These are phyloP conservation scores for Neurospora sp. DNA, from an alignment of 495 filamentous ascomycete genomes.

Conservation along the genomic window DNA sequence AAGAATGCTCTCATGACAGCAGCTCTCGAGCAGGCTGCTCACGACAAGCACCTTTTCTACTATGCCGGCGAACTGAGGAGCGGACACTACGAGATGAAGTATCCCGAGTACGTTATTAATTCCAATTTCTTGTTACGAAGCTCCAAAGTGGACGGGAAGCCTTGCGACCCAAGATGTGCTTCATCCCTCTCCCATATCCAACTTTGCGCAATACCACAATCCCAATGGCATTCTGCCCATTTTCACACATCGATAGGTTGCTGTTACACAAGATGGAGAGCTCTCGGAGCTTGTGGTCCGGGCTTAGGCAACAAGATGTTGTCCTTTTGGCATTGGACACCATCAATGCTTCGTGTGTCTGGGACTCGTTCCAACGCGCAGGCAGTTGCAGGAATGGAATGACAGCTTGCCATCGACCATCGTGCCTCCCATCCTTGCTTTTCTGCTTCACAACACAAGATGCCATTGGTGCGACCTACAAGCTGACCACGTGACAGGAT, in stretches of 20 bases:
- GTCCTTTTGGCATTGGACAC: not conserved
- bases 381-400: not conserved
- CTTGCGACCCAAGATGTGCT: not conserved
- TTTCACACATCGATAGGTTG: not conserved
- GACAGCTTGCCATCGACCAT: not conserved
- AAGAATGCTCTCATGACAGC: constrained; percentile 32
- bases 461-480: constrained; percentile 6
- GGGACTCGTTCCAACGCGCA: not conserved
- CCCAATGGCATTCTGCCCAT: not conserved
- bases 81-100: constrained; percentile 31
- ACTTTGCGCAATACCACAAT: not conserved
- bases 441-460: not conserved
- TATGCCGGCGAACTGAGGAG: constrained; percentile 15
- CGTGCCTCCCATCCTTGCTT: not conserved
- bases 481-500: constrained; percentile 29
- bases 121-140: not conserved
- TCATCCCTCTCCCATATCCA: not conserved
- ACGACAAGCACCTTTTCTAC: constrained; percentile 36
- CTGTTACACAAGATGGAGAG: not conserved
- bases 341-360: not conserved
- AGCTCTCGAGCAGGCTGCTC: constrained; percentile 35
- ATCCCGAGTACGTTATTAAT: constrained; percentile 34
- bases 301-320: not conserved
- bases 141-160: not conserved
- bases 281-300: not conserved